Base-by-base conservation (phyloP, 768 basidiomycete species). In the Tricholoma matsutake region DNA sequence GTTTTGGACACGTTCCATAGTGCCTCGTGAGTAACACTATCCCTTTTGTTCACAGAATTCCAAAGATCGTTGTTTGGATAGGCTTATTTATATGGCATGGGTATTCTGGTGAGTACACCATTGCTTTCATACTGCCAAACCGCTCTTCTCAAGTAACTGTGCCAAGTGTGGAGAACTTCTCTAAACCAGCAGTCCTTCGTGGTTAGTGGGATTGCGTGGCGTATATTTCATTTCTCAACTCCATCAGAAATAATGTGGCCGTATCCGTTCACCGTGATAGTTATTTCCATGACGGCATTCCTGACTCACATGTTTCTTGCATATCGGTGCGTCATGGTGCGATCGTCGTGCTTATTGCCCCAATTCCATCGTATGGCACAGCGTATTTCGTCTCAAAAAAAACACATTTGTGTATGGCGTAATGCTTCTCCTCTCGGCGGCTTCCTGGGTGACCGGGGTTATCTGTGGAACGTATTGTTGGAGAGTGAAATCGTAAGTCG, bases 161-260 rank as follows among this genome's bases (percentile, higher is more conserved):
- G 10, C 9, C 37, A 56, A 73, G 72, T 11, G 65, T 69, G 11
- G 41, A 64, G 52, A 69, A 67, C 56, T 71, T 61, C 35, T 53
- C 28, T 3, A 66, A 71, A 37, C 64, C 63, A 1, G 14, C 53
- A 6, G 54, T 61, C 14, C 49, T 71, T 5, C 6, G 60, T 3
- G 60, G 70, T 72, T 28, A 54, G 67, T 64, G 10, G 10, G 31
- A 7, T 20, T n/a, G n/a, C 11, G 9, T 22, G 25, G 14, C 11
- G 8, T n/a, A 41, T 28, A 54, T 28, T 25, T 18, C 10, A 6
- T 54, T 41, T 29, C 61, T 10, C 45, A 47, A 18, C 18, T 43
- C 8, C 28, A 4, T 14, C 57, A 62, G 65, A 53, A 32, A 43
- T 56, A 5, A 16, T 61, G 0, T 65, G 64, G 65, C 63, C 62